Base-by-base conservation (phyloP, 2,329 filamentous ascomycete genomes). In the Dryadomyces sulphureus region DNA sequence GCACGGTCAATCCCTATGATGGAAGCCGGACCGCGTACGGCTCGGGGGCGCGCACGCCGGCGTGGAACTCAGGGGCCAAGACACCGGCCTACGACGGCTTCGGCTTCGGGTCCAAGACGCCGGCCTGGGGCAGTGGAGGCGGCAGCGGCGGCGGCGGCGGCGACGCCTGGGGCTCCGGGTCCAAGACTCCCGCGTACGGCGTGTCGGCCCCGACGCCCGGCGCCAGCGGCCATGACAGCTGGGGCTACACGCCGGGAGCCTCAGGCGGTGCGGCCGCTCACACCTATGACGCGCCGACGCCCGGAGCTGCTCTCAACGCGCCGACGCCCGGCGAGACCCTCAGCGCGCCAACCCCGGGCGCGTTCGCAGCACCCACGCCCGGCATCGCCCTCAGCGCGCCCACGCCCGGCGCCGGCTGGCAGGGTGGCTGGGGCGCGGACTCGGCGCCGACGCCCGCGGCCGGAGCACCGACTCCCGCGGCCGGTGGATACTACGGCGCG, bases 21-120 rank as follows among this genome's bases (percentile, higher is more conserved):
- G 82, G 82, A 49, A 81, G 66, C 59, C 79, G 80, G 40, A 89
- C 86, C 16, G 77, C 85, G 2, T 93, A 94, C 55, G 87, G 87
- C 17, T 72, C 73, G 20, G 79, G 80, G 25, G 73, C 73, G 41
- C 77, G 84, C 45, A 88, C 82, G 1, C 83, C 83, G 7, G 82
- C 81, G 5, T 89, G 84, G 84, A 80, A 81, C 48, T 82, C 86
- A 2, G 84, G 83, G 45, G 77, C 81, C 45, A 81, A 83, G 60
- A 90, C 84, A 1, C 68, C 84, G 45, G 76, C 77, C 19, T 67
- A 70, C 14, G 75, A 81, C 56, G 69, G 71, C 19, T 84, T 82
- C 56, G 75, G 72, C 46, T 70, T 73, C 47, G 81, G 81, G 7
- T 80, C 77, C n/a, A 81, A 78, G 56, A 82, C 77, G 12, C 80